Evolutionary conservation across 257 asterid genomes (phyloP).

Genomic region (Vinca minor): DNA sequence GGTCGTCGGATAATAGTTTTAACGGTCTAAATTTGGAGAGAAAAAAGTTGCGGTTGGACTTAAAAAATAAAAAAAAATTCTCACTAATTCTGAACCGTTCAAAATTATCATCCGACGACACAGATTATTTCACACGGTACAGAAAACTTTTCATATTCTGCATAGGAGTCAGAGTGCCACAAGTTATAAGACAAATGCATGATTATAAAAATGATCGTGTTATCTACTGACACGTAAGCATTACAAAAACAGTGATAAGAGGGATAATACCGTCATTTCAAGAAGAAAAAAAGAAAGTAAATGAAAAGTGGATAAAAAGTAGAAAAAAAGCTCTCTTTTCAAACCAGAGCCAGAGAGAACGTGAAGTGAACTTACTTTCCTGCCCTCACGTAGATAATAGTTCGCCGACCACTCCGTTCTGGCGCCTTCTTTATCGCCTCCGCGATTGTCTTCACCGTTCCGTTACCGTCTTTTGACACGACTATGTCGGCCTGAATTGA

Average conservation of each 20-base stretch:
- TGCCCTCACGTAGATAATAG: slow-evolving; percentile 89
- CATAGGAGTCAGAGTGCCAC: too few species aligned
- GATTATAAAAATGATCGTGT: too few species aligned
- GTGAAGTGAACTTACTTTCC: slow-evolving; percentile 83
- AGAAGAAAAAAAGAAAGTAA: neutral
- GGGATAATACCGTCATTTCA: slow-evolving; percentile 9
- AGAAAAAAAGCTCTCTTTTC: slow-evolving; percentile 12
- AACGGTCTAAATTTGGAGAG: too few species aligned
- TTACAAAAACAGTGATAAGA: neutral
- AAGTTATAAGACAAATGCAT: neutral
- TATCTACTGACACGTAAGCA: neutral
- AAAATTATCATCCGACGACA: too few species aligned
- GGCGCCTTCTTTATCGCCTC: slow-evolving; percentile 95
- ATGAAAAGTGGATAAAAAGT: slow-evolving; percentile 5
- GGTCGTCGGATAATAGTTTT: too few species aligned
- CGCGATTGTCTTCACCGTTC: slow-evolving; percentile 65
- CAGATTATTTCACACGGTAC: too few species aligned
- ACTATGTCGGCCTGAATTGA: slow-evolving; percentile 51
- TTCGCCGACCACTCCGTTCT: slow-evolving; percentile 44
- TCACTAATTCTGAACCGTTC: too few species aligned
- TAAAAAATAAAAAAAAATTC: too few species aligned
- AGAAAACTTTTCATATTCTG: too few species aligned
- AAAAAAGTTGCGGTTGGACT: too few species aligned
- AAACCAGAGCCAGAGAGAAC: neutral
- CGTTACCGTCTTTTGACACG: slow-evolving; percentile 74